Percentiles rank a stretch among this genome's conserved stretches.
phyloP scores from a whole-genome alignment of 495 filamentous ascomycete species.

The Aspergillus funiculosus region DNA sequence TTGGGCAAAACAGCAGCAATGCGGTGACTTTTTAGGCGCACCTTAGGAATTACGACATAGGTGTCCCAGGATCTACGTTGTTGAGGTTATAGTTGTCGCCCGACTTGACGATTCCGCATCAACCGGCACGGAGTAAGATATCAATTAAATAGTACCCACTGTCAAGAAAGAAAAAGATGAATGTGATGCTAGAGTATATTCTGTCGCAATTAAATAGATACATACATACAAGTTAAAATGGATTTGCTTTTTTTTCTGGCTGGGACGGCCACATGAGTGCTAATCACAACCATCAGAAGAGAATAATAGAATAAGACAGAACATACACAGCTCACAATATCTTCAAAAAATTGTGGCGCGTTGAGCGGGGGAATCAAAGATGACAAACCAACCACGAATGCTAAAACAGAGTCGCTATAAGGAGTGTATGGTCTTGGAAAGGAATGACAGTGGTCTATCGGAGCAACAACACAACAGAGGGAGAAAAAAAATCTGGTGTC shows the following conservation, averaged over 20 bases:
- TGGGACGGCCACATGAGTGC: background rate
- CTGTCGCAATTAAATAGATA: slow-evolving; percentile 30
- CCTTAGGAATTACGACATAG: too few species aligned
- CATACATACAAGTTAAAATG: slow-evolving; percentile 15
- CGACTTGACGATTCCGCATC: too few species aligned
- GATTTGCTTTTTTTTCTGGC: slow-evolving; percentile 16
- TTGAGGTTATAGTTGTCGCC: too few species aligned
- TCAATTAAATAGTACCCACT: too few species aligned
- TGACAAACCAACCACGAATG: slow-evolving; percentile 18
- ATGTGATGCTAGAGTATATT: slow-evolving; percentile 13
- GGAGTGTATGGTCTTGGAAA: slow-evolving; percentile 15
- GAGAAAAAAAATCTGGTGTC: slow-evolving; percentile 10
- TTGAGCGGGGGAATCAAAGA: slow-evolving; percentile 24
- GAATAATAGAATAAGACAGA: slow-evolving; percentile 15
- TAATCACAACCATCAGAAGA: slow-evolving; percentile 2
- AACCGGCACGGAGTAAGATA: too few species aligned
- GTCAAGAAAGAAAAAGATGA: too few species aligned
- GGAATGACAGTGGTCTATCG: slow-evolving; percentile 21
- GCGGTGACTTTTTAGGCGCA: background rate
- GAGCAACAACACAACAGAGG: slow-evolving; percentile 6
- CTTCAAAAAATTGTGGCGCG: slow-evolving; percentile 17
- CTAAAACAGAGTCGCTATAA: slow-evolving; percentile 23
- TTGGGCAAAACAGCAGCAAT: too few species aligned
- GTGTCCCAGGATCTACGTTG: too few species aligned
- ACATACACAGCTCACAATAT: slow-evolving; percentile 12